A percentile compares a stretch with the other conserved stretches of the same genome.
These are phyloP conservation scores for Phoma herbarum DNA, from an alignment of 2,329 filamentous ascomycete genomes.

Conservation along the genomic window DNA sequence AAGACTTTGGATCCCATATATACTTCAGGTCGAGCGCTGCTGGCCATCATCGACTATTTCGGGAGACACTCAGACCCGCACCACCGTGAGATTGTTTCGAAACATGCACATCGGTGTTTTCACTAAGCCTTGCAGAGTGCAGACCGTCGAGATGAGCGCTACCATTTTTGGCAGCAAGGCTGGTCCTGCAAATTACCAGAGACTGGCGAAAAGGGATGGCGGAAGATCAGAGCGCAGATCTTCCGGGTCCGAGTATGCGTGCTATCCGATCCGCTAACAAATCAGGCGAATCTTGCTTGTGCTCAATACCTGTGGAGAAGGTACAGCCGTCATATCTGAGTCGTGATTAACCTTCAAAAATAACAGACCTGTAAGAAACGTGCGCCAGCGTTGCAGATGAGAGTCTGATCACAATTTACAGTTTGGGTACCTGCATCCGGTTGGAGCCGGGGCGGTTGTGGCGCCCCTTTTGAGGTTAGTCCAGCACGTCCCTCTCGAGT, in stretches of 20 bases:
- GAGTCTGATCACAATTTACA: background rate
- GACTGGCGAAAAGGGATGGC: background rate
- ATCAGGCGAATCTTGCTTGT: background rate
- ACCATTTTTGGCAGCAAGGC: conserved; percentile 5
- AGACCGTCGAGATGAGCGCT: background rate
- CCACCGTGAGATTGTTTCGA: conserved; percentile 9
- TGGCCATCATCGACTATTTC: conserved; percentile 4
- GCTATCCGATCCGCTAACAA: background rate
- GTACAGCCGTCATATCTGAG: background rate
- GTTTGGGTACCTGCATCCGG: conserved; percentile 1
- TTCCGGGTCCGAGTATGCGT: background rate
- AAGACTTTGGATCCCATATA: background rate
- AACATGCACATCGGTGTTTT: conserved; percentile 7
- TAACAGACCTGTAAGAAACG: background rate
- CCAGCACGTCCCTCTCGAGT: background rate
- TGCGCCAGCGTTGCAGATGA: background rate
- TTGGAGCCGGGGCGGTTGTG: conserved; percentile 1
- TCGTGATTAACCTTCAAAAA: background rate
- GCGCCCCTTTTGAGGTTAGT: background rate
- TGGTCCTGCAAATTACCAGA: conserved; percentile 5
- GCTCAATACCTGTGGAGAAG: background rate
- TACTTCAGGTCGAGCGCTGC: background rate
- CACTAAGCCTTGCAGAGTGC: conserved; percentile 1
- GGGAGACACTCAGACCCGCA: conserved; percentile 7
- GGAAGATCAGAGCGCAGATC: conserved; percentile 2